Base-by-base conservation (phyloP, 2,329 filamentous ascomycete genomes). In the Aspergillus sp. region DNA sequence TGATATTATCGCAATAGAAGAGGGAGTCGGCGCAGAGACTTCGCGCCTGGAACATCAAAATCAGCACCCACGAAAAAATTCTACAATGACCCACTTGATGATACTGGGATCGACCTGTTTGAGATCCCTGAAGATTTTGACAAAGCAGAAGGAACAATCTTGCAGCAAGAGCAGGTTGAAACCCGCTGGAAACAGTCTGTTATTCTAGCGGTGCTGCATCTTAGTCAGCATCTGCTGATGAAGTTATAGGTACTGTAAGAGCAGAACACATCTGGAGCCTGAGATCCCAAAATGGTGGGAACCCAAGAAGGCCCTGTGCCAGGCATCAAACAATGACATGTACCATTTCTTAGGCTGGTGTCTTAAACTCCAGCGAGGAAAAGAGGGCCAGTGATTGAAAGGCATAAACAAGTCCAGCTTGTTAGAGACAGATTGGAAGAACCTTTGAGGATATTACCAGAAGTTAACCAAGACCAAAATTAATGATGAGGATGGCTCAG, bases 401-500 rank as follows among this genome's bases (percentile, higher is more conserved):
- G 22, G 47, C 17, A 54, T 53, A 12, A 23, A 52, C 23, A 54
- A 52, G 39, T 44, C 44, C 45, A 53, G 52, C 43, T 48, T 47
- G 5, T 49, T 51, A 6, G 41, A 49, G 20, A 48, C 47, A 5
- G 52, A 53, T 43, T 53, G 43, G 45, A 51, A 48, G 44, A 52
- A 52, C 33, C 47, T 53, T 33, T 39, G 47, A 9, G 13, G 22
- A n/a, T 54, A 54, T 41, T 54, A 54, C 42, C 46, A 52, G 41
- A 54, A 44, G 42, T 37, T 54, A 13, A 54, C 48, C 27, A 52
- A 48, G 22, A 48, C 17, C 33, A 19, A 35, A 41, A 48, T 48
- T 22, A n/a, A 44, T 15, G 42, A 44, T 12, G 12, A 48, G 17
- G 42, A 48, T 41, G 41, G 46, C 5, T 41, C 30, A 15, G 15